These are phyloP conservation scores for Suillus alpinus DNA, from an alignment of 768 basidiomycete species.

Conservation along the genomic window DNA sequence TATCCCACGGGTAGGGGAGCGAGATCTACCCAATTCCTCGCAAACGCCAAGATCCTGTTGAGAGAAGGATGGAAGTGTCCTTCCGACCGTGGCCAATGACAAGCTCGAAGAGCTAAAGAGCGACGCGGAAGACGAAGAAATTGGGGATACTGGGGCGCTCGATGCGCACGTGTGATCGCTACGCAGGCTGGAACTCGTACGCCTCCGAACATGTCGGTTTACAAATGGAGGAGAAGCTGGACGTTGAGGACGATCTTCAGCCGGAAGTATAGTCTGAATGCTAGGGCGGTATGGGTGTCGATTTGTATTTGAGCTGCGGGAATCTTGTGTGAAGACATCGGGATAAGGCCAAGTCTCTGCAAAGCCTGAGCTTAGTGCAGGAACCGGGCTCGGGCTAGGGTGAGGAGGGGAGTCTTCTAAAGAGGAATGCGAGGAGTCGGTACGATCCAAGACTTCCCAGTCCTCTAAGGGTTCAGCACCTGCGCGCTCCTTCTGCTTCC, in stretches of 20 bases:
- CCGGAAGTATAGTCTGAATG: background rate
- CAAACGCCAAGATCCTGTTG: conserved; percentile 13
- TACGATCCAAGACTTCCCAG: conserved; percentile 31
- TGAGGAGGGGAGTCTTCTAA: conserved; percentile 20
- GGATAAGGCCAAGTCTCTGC: conserved; percentile 1
- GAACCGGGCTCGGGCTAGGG: conserved; percentile 20
- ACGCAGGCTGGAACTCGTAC: conserved; percentile 29
- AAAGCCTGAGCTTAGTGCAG: background rate
- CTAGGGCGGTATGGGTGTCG: conserved; percentile 1
- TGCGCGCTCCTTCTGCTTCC: conserved; percentile 33
- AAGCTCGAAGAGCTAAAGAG: conserved; percentile 24
- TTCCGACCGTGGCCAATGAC: conserved; percentile 18
- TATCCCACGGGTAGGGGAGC: conserved; percentile 12
- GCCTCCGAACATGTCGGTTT: conserved; percentile 31
- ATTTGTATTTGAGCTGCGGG: background rate
- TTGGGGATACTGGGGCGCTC: conserved; percentile 32
- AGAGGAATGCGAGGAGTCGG: conserved; percentile 25
- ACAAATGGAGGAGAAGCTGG: conserved; percentile 35
- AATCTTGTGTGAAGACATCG: background rate
- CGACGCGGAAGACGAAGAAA: conserved; percentile 24
- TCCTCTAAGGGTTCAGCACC: conserved; percentile 32
- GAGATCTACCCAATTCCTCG: conserved; percentile 22
- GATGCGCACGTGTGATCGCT: conserved; percentile 25
- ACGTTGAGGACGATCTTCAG: conserved; percentile 8
- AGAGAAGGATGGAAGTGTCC: conserved; percentile 5